Conservation (phyloP, 1,284 basidiomycete species). For the Mrakiaceae sp. region DNA sequence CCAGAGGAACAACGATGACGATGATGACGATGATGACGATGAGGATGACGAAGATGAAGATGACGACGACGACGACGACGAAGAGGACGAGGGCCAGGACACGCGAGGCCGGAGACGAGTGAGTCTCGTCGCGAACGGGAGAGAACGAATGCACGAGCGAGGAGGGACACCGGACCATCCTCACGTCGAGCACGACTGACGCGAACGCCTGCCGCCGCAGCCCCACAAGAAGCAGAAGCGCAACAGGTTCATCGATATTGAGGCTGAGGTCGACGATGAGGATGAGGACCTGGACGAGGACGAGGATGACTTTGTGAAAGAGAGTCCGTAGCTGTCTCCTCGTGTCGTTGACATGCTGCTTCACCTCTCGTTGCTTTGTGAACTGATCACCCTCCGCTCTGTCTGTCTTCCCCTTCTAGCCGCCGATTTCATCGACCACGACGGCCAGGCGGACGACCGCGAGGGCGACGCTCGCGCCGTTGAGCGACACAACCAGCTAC, state of each 20-base stretch:
- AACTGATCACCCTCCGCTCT: not conserved
- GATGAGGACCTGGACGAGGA: conserved; percentile 93
- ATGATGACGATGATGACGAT: conserved; percentile 20
- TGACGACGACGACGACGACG: conserved; percentile 46
- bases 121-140: not conserved
- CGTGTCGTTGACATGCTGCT: not conserved
- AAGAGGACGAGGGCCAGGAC: conserved; percentile 84
- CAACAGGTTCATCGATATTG: conserved; percentile 51
- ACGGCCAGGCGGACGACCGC: conserved; percentile 50
- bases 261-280: conserved; percentile 87
- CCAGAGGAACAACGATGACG: conserved; percentile 13
- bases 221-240: conserved; percentile 24
- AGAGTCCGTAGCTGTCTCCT: conserved; percentile 11
- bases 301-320: conserved; percentile 49
- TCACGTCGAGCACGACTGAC: conserved; percentile 22
- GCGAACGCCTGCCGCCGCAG: not conserved
- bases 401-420: conserved; percentile 9
- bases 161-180: conserved; percentile 40
- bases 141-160: conserved; percentile 18
- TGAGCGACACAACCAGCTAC: conserved; percentile 55
- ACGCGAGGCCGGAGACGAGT: not conserved
- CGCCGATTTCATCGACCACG: conserved; percentile 66
- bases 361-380: not conserved
- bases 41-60: conserved; percentile 21
- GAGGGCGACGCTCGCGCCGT: conserved; percentile 49